Evolutionary conservation across 768 basidiomycete species (phyloP).

Genomic region (Dentipellis sp.): DNA sequence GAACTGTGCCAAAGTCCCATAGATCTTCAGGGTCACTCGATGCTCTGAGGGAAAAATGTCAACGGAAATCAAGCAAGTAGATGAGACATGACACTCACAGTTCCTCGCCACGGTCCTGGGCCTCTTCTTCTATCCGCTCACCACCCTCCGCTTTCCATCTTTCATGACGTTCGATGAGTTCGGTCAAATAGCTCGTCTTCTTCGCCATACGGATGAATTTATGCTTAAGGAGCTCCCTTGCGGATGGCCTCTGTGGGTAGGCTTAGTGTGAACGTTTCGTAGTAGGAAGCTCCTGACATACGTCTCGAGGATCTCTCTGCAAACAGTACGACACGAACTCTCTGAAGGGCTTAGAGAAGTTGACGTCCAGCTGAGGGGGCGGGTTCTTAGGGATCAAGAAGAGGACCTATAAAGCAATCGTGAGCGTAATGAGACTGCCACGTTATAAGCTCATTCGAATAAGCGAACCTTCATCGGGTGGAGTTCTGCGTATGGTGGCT

Average conservation of each 20-base stretch:
- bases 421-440: not conserved
- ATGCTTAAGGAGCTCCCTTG: constrained; percentile 92
- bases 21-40: constrained; percentile 68
- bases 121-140: constrained; percentile 63
- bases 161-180: constrained; percentile 91
- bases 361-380: constrained; percentile 82
- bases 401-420: constrained; percentile 53
- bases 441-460: not conserved
- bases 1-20: constrained; percentile 98
- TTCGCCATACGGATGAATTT: constrained; percentile 94
- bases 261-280: not conserved
- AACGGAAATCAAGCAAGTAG: not conserved
- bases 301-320: constrained; percentile 89
- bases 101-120: constrained; percentile 51
- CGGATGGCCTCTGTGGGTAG: constrained; percentile 68
- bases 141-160: constrained; percentile 90
- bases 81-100: constrained; percentile 34
- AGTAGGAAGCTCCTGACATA: constrained; percentile 25
- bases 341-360: constrained; percentile 87
- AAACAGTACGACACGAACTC: constrained; percentile 93
- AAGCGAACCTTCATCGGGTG: constrained; percentile 93
- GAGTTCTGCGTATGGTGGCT: constrained; percentile 95
- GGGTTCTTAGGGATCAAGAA: constrained; percentile 98
- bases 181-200: constrained; percentile 90
- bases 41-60: constrained; percentile 30